phyloP scores from a whole-genome alignment of 495 filamentous ascomycete genomes.

The Neurospora sublineolata region DNA sequence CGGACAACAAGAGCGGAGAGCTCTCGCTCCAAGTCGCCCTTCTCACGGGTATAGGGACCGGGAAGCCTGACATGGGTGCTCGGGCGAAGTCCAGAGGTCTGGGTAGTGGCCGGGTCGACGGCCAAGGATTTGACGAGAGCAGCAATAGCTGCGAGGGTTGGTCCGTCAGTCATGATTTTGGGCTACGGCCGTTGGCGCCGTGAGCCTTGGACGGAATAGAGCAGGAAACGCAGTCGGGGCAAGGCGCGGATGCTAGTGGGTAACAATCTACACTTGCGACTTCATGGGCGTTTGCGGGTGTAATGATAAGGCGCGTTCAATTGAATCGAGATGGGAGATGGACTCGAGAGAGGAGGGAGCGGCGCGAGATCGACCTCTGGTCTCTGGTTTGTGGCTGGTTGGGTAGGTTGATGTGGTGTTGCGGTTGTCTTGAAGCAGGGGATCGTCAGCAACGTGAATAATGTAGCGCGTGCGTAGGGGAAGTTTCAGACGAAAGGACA shows the following conservation, averaged over 20 bases:
- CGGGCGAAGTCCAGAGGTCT: conserved; percentile 18
- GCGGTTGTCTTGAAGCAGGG: background rate
- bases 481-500: background rate
- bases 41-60: conserved; percentile 50
- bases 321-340: background rate
- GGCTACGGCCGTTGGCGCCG: conserved; percentile 7
- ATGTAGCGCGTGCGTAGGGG: background rate
- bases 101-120: conserved; percentile 26
- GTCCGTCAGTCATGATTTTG: conserved; percentile 45
- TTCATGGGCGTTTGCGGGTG: conserved; percentile 1
- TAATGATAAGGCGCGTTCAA: background rate
- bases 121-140: conserved; percentile 54
- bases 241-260: background rate
- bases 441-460: background rate
- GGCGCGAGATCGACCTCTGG: background rate
- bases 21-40: conserved; percentile 58
- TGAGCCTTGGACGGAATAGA: conserved; percentile 8
- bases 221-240: background rate
- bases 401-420: background rate
- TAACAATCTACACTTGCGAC: background rate
- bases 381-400: background rate
- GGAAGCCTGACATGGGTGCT: conserved; percentile 47
- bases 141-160: conserved; percentile 50
- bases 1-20: conserved; percentile 55
- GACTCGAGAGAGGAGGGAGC: background rate